phyloP scores from a whole-genome alignment of 1,139 yeast species.

The Taiozyma sp. region DNA sequence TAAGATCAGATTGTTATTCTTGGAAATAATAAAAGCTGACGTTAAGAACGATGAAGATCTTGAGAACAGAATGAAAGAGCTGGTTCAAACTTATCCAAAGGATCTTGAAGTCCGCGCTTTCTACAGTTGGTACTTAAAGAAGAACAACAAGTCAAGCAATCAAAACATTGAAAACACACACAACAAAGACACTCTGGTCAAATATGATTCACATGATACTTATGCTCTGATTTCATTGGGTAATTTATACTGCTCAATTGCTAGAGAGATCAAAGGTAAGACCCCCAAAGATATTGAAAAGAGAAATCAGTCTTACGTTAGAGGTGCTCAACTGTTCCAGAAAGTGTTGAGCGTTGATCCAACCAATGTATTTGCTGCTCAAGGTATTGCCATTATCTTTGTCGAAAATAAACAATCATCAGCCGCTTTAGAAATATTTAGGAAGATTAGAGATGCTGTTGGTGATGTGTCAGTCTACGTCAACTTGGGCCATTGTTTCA shows the following conservation, averaged over 20 bases:
- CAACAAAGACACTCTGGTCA: slow-evolving; percentile 79
- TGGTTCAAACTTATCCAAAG: slow-evolving; percentile 51
- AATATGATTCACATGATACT: slow-evolving; percentile 80
- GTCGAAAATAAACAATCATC: slow-evolving; percentile 80
- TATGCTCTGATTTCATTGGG: slow-evolving; percentile 90
- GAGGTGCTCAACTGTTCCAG: slow-evolving; percentile 87
- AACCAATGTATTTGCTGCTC: slow-evolving; percentile 91
- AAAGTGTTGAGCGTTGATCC: slow-evolving; percentile 86
- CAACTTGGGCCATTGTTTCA: slow-evolving; percentile 83
- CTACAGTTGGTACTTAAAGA: slow-evolving; percentile 85
- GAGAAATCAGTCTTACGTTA: slow-evolving; percentile 70
- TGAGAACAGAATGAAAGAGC: slow-evolving; percentile 45
- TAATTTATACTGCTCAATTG: slow-evolving; percentile 78
- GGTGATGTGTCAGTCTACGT: slow-evolving; percentile 79
- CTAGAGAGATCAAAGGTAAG: slow-evolving; percentile 64
- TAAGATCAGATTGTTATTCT: slow-evolving; percentile 61
- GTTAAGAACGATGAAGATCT: slow-evolving; percentile 39
- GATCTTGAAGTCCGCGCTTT: slow-evolving; percentile 85
- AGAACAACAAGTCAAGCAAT: slow-evolving; percentile 37
- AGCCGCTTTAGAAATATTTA: slow-evolving; percentile 79
- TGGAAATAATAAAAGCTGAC: slow-evolving; percentile 35
- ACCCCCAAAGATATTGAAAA: slow-evolving; percentile 55
- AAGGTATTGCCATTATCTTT: slow-evolving; percentile 90
- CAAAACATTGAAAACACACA: slow-evolving; percentile 67
- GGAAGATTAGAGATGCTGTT: slow-evolving; percentile 87